These are phyloP conservation scores for Mucor sp. DNA, from an alignment of 371 early-diverging fungal species.

Conservation along the genomic window DNA sequence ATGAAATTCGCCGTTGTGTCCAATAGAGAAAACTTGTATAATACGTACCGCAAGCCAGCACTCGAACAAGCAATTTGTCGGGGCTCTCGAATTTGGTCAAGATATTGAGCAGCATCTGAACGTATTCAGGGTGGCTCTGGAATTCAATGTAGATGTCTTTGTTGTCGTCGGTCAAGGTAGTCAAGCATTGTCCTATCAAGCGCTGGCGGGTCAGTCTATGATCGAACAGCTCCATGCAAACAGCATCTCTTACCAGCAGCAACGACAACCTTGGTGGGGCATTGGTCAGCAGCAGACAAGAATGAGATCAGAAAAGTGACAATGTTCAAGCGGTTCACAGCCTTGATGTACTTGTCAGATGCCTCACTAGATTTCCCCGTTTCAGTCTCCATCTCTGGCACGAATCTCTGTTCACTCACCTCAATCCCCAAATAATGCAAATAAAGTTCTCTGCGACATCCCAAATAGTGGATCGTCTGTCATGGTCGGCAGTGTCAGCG, in stretches of 20 bases:
- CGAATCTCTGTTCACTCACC: conserved; percentile 23
- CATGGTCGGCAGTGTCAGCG: conserved; percentile 49
- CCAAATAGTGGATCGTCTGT: conserved; percentile 64
- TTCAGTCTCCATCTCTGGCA: background rate
- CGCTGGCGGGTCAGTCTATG: background rate
- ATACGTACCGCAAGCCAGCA: conserved; percentile 58
- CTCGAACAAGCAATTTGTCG: conserved; percentile 49
- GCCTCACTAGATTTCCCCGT: conserved; percentile 51
- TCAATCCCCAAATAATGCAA: conserved; percentile 67
- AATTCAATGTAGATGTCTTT: conserved; percentile 61
- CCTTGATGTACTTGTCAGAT: conserved; percentile 65
- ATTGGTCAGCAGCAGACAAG: conserved; percentile 60
- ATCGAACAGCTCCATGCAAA: background rate
- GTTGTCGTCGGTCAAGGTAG: conserved; percentile 84
- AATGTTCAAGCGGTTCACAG: conserved; percentile 65
- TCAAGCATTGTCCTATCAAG: conserved; percentile 75
- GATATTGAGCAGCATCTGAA: conserved; percentile 52
- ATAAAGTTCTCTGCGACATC: conserved; percentile 76
- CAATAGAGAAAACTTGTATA: background rate
- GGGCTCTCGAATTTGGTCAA: conserved; percentile 42
- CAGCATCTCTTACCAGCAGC: conserved; percentile 56
- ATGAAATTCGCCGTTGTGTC: background rate
- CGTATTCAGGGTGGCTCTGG: conserved; percentile 60
- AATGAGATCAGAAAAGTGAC: conserved; percentile 72
- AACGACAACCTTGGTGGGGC: conserved; percentile 65